Conservation (phyloP, 305 asterid genomes). For the Plantago coronopus region DNA sequence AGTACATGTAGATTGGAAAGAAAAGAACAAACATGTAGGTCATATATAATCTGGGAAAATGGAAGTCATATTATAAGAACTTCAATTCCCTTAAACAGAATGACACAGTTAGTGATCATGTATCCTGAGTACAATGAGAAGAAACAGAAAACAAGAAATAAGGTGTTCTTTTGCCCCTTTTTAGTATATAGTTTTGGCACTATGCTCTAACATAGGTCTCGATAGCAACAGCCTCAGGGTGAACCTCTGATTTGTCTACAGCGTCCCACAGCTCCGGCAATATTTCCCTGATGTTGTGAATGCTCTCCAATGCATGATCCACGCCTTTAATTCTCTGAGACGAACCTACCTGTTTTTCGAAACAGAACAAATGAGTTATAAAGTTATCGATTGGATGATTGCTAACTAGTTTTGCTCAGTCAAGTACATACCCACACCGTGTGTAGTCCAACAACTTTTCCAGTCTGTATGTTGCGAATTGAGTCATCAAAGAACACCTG, state of each 20-base stretch:
- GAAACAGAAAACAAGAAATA: not conserved
- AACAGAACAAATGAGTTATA: not conserved
- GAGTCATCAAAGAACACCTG: constrained; percentile 93
- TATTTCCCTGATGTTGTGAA: constrained; percentile 87
- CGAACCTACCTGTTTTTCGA: constrained; percentile 52
- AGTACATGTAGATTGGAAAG: too few relatives aligned
- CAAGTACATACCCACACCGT: constrained; percentile 69
- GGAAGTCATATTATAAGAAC: too few relatives aligned
- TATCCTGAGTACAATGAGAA: not conserved
- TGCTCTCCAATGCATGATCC: constrained; percentile 76
- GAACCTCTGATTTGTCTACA: constrained; percentile 36
- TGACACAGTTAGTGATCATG: not conserved
- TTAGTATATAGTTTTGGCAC: not conserved
- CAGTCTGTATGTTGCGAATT: constrained; percentile 71
- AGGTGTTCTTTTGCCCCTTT: not conserved
- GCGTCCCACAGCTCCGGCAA: constrained; percentile 88
- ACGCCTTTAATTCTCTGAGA: constrained; percentile 54
- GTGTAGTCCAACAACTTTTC: constrained; percentile 51
- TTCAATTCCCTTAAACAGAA: not conserved
- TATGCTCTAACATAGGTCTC: constrained; percentile 65
- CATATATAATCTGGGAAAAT: too few relatives aligned
- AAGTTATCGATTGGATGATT: not conserved
- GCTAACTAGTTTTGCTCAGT: too few relatives aligned
- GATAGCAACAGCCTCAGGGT: constrained; percentile 38
- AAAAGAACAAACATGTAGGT: too few relatives aligned